Evolutionary conservation across 225 moss, liverwort and hornwort genomes (phyloP), one percentile per base, ranked within the genome.

Genomic region (Physcomitrium patens): DNA sequence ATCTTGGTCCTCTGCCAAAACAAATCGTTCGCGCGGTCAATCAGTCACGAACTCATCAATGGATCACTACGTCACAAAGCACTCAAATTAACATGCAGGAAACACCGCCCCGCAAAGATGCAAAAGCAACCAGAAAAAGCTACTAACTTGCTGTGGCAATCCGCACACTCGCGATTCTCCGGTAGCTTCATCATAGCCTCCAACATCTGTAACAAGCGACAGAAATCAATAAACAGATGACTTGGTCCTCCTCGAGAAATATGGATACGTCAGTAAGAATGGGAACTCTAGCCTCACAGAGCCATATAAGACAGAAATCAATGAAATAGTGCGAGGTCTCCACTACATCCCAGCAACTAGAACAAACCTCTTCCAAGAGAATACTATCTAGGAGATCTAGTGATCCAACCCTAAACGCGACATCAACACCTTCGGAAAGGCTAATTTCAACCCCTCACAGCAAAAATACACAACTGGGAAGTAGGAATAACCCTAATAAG

Each of bases 141-240:
- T 18, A 87, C 87, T 83, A 67, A 94, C 93, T 95, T 99, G 91
- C 93, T 88, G 50, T 84, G 84, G 79, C 99, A 99, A 85, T 99
- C 99, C 19, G 99, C 99, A 73, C 99, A 99, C 86, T 99, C 95
- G 78, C 85, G 91, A 81, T 99, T 95, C 60, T 99, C 99, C 18
- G 95, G 88, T 67, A 87, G 76, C 77, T 99, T 99, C 95, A 92
- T 99, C 67, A 99, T 85, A 18, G 91, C 85, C 81, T 99, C 99
- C 84, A 99, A 46, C 76, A 95, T 87, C 93, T 93, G 91, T 77
- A 76, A 53, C 28, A 76, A 10, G 68, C 23, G n/a, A 14, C 1
- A 56, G 49, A 6, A 24, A 43, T 75, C 15, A 54, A 49, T 76
- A 49, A 78, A 48, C 65, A 70, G 12, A 51, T 19, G 59, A 63